phyloP scores from a whole-genome alignment of 169 alveolate species.

The Cryptosporidium tyzzeri region DNA sequence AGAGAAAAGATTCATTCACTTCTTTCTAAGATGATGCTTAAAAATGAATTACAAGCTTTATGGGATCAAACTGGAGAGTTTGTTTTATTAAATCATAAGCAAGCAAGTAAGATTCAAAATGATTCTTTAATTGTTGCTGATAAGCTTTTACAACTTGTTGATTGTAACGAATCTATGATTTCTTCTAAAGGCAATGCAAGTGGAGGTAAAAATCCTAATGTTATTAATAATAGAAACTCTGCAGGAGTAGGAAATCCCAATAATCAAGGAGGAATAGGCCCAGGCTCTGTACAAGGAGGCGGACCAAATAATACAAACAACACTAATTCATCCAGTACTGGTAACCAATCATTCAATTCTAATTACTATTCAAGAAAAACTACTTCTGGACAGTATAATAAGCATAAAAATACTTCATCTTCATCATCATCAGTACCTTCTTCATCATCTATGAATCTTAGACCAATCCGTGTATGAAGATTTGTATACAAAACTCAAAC shows the following conservation, averaged over 20 bases:
- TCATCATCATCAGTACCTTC: constrained; percentile 14
- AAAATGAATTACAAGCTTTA: constrained; percentile 89
- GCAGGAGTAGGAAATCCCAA: constrained; percentile 20
- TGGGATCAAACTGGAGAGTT: constrained; percentile 92
- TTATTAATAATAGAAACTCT: constrained; percentile 4
- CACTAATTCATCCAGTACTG: neutral
- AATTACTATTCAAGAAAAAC: constrained; percentile 50
- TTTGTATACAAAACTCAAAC: neutral
- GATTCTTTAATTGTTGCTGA: constrained; percentile 87
- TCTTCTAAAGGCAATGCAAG: constrained; percentile 30
- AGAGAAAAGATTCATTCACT: constrained; percentile 87
- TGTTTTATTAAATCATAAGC: constrained; percentile 89
- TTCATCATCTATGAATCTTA: constrained; percentile 15
- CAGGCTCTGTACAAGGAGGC: constrained; percentile 4
- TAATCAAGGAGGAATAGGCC: neutral
- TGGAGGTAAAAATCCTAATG: constrained; percentile 9
- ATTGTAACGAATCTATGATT: constrained; percentile 56
- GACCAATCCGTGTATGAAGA: constrained; percentile 40
- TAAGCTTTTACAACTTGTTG: constrained; percentile 44
- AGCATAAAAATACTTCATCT: neutral
- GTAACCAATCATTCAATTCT: constrained; percentile 1
- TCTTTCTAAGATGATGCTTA: constrained; percentile 91
- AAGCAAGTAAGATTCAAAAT: constrained; percentile 90
- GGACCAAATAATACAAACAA: neutral
- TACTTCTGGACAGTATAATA: constrained; percentile 10